Conservation (phyloP, 2,329 filamentous ascomycete genomes). For the Fusarium sp. region DNA sequence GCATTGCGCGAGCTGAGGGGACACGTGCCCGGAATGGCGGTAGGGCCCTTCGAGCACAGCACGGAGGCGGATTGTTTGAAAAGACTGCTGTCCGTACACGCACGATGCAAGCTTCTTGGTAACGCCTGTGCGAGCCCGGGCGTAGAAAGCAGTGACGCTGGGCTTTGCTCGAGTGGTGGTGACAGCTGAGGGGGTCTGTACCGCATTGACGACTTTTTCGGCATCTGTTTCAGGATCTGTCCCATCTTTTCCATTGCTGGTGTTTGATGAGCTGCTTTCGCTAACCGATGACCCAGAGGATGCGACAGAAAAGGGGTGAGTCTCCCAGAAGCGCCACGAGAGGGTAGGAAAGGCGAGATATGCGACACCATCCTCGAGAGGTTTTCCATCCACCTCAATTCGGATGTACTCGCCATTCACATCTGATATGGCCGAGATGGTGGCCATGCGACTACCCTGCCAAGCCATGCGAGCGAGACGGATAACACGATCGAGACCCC, state of each 20-base stretch:
- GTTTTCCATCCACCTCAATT: slow-evolving; percentile 43
- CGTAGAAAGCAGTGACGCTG: slow-evolving; percentile 10
- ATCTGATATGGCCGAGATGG: slow-evolving; percentile 38
- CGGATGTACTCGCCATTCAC: slow-evolving; percentile 46
- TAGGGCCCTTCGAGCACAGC: slow-evolving; percentile 44
- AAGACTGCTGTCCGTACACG: slow-evolving; percentile 2
- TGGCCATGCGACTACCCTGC: slow-evolving; percentile 38
- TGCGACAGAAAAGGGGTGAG: slow-evolving; percentile 49
- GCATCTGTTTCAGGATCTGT: not conserved
- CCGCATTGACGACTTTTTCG: not conserved
- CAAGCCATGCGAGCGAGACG: slow-evolving; percentile 41
- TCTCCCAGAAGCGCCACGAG: slow-evolving; percentile 51
- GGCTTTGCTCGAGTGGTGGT: not conserved
- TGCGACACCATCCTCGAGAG: slow-evolving; percentile 44
- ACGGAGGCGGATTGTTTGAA: slow-evolving; percentile 19
- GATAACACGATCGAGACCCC: slow-evolving; percentile 46
- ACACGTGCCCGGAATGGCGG: slow-evolving; percentile 37
- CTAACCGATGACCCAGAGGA: not conserved
- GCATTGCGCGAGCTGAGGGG: slow-evolving; percentile 39
- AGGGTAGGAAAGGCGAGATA: slow-evolving; percentile 51
- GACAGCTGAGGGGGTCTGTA: not conserved
- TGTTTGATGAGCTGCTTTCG: not conserved
- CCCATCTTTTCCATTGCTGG: not conserved
- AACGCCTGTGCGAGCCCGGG: slow-evolving; percentile 39
- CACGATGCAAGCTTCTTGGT: slow-evolving; percentile 33